Base-by-base conservation (phyloP, 257 asterid species). In the Scutellaria barbata region DNA sequence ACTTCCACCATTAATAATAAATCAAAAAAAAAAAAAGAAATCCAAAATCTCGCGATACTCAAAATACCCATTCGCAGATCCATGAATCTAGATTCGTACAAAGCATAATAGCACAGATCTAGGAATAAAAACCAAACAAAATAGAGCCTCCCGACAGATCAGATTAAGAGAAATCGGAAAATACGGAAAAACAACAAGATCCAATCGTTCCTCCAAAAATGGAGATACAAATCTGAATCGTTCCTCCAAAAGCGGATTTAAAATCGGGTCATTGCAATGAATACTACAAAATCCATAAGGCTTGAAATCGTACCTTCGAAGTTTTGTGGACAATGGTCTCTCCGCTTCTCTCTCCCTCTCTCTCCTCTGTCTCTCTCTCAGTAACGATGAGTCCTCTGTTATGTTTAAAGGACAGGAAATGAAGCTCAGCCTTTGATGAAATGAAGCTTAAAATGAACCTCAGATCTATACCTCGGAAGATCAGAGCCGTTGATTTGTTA, bases 401-500 rank as follows among this genome's bases (percentile, higher is more conserved):
- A 66, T 13, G 81, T 84, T 85, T 73, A 74, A 75, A 76, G 68
- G 58, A 65, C 73, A 41, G 69, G 17, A 75, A 78, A 83, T 73
- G 75, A 68, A 57, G 72, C 53, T 67, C 55, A 48, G 81, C 68
- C 81, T 61, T 77, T 69, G 64, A 81, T 69, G 81, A 77, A 80
- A 76, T 65, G 68, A 69, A 64, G 77, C 74, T 80, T 54, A 81
- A 62, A 79, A 76, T 81, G 71, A 70, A 72, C 82, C 84, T 77
- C 79, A 77, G 85, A 80, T 83, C 82, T 76, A 47, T 41, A 54
- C 17, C 22, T 42, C 5, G 18, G 52, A 12, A 59, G 65, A 82
- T 82, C 80, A 9, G 12, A 71, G 82, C 89, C 88, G 89, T 85
- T 66, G 77, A 72, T 66, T 53, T 54, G 33, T 47, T 8, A 59